These are phyloP conservation scores for Phallus indusiatus DNA, from an alignment of 768 basidiomycete genomes.

Conservation along the genomic window DNA sequence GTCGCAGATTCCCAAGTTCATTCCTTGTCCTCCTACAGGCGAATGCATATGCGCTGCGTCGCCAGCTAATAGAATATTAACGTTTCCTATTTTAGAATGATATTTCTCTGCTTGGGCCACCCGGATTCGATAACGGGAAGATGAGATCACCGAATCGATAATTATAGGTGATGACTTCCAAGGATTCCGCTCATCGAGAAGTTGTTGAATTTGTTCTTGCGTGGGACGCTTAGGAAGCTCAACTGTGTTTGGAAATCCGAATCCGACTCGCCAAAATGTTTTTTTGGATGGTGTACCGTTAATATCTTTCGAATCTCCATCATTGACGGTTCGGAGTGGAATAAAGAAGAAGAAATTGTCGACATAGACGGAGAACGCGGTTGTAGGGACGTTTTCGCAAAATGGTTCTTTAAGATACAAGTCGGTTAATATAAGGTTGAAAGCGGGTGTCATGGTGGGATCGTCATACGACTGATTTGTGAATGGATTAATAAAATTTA, in stretches of 20 bases:
- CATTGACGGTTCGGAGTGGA: conserved; percentile 25
- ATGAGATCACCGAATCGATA: background rate
- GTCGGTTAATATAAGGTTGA: conserved; percentile 2
- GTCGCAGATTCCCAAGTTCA: conserved; percentile 53
- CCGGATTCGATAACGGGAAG: conserved; percentile 8
- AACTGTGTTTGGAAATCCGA: conserved; percentile 27
- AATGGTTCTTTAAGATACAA: conserved; percentile 27
- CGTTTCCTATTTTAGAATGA: background rate
- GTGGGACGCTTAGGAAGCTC: conserved; percentile 28
- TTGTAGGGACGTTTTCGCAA: conserved; percentile 16
- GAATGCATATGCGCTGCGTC: conserved; percentile 48
- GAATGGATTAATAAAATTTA: conserved; percentile 34
- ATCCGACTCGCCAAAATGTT: conserved; percentile 31
- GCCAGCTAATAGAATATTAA: conserved; percentile 23
- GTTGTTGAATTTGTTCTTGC: conserved; percentile 32
- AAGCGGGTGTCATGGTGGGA: background rate
- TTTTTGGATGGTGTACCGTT: conserved; percentile 10
- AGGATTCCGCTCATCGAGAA: conserved; percentile 23
- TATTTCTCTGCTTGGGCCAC: conserved; percentile 3
- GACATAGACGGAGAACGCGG: conserved; percentile 20
- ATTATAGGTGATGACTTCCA: background rate
- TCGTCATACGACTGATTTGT: conserved; percentile 3
- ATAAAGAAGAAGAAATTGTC: conserved; percentile 28
- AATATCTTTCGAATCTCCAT: conserved; percentile 9
- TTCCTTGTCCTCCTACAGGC: conserved; percentile 46